Base-by-base conservation (phyloP, 441 rosid genomes). In the Bocquillonia castaneifolia region DNA sequence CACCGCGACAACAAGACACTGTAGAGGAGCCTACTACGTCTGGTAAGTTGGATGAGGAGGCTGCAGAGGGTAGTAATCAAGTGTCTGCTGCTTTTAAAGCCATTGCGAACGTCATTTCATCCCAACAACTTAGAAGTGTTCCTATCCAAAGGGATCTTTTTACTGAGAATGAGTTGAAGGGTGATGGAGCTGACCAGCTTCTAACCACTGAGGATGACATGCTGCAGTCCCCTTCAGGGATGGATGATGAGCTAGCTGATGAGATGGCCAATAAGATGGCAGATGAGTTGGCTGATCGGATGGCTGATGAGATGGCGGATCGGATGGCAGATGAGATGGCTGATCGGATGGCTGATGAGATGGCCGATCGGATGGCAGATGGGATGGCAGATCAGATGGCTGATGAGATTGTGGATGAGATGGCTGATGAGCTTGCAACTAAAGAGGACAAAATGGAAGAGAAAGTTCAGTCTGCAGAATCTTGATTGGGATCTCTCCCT, bases 111-210 rank as follows among this genome's bases (percentile, higher is more conserved):
- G 89, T 89, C 52, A 86, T 89, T 76, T 76, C 90, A 26, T 80
- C 92, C 32, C 96, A 93, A 79, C 97, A 88, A 83, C 84, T 80
- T 69, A 85, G 77, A 70, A 77, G 42, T 29, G 94, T 91, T n/a
- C 96, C 96, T 12, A 93, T 93, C 29, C 97, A 91, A 68, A 82
- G 82, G 48, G 96, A 91, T 78, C 88, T 93, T 51, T 89, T 76
- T 54, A 81, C 73, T 5, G 90, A 88, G 71, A 78, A 78, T 29
- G 97, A 93, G 39, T 78, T 87, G 59, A 69, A 80, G 67, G 91
- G 85, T 40, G 83, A 77, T 34, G 45, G 68, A 28, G 59, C 51
- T 37, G 77, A 73, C 23, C 76, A 63, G 3, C 60, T 37, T 31
- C 12, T 68, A 25, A 70, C 58, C 4, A 48, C 63, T 15, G 59